These are phyloP conservation scores for Trichoderma semiorbis DNA, from an alignment of 2,329 filamentous ascomycete genomes.

Conservation along the genomic window DNA sequence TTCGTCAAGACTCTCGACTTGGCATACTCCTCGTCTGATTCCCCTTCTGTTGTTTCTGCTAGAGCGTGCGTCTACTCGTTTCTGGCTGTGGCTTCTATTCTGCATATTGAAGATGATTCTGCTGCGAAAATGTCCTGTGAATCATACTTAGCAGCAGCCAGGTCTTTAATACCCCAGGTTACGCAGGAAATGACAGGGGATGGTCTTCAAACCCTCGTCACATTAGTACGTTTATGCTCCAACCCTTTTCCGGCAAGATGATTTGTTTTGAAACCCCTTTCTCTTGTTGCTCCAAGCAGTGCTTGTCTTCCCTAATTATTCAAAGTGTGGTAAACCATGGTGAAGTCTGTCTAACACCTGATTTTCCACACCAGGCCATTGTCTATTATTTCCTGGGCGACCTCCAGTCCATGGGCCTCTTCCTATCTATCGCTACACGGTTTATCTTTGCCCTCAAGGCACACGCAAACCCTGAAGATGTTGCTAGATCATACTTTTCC, in stretches of 20 bases:
- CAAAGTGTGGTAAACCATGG: background rate
- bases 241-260: background rate
- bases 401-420: background rate
- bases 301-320: background rate
- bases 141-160: background rate
- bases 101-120: background rate
- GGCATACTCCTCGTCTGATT: background rate
- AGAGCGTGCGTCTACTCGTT: background rate
- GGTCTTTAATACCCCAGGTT: background rate
- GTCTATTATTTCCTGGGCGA: background rate
- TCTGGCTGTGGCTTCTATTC: background rate
- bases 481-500: background rate
- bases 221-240: background rate
- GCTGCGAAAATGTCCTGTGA: background rate
- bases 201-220: background rate
- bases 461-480: background rate
- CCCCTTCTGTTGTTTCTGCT: background rate
- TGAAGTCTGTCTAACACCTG: background rate
- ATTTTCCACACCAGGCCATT: background rate
- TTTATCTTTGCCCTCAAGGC: background rate
- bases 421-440: background rate
- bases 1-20: background rate
- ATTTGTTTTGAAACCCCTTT: background rate
- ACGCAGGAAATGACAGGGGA: background rate
- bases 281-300: background rate